These are phyloP conservation scores for Umbellularia californica DNA, from an alignment of 164 flowering plant genomes.

Conservation along the genomic window DNA sequence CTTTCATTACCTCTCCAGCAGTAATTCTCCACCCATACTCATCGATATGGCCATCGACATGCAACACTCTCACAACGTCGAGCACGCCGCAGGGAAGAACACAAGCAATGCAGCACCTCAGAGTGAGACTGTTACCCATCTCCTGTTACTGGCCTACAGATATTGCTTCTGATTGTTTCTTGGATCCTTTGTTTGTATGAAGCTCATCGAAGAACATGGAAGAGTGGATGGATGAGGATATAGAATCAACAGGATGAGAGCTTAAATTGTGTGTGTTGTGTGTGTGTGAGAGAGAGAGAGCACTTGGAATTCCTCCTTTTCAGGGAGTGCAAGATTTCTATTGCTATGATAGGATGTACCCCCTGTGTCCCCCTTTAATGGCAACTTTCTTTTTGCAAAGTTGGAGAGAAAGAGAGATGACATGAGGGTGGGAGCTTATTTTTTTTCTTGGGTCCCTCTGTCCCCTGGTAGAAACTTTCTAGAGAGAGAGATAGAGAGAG, in stretches of 20 bases:
- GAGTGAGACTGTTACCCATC: slow-evolving; percentile 11
- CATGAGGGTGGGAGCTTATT: not conserved
- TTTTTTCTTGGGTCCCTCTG: not conserved
- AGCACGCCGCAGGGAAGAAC: slow-evolving; percentile 13
- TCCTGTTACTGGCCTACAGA: not conserved
- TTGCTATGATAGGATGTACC: too few species aligned
- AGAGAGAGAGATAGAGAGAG: not conserved
- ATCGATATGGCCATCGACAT: slow-evolving; percentile 11
- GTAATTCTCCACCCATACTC: slow-evolving; percentile 5
- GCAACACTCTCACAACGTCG: slow-evolving; percentile 12
- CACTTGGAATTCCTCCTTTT: not conserved
- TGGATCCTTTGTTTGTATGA: not conserved
- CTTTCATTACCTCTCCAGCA: slow-evolving; percentile 14
- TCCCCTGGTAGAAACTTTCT: not conserved
- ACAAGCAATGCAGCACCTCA: slow-evolving; percentile 13
- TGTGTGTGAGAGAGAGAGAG: not conserved
- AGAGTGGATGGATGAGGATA: not conserved
- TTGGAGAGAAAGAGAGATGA: too few species aligned
- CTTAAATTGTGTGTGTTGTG: too few species aligned
- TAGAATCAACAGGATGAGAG: too few species aligned
- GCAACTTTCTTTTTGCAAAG: too few species aligned
- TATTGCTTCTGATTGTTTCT: not conserved
- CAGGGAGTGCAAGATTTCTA: too few species aligned
- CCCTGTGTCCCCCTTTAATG: too few species aligned
- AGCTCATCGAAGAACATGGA: not conserved